Evolutionary conservation across 2,329 filamentous ascomycete species (phyloP).

Genomic region (Aspergillus sp.): DNA sequence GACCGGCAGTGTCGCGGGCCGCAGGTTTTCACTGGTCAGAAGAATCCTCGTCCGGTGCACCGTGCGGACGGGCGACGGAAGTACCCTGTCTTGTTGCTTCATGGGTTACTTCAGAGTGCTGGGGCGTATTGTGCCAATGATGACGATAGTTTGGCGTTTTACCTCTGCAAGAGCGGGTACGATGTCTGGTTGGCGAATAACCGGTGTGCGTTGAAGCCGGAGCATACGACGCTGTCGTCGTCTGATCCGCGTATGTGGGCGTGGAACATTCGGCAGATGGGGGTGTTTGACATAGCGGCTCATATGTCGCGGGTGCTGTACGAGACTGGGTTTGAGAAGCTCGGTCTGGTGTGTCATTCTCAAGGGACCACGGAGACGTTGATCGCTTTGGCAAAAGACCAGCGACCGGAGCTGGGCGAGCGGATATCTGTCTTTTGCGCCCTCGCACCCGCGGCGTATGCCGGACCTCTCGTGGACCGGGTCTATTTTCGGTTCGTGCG

Average conservation of each 20-base stretch:
- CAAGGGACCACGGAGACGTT: conserved; percentile 90
- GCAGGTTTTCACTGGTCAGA: conserved; percentile 58
- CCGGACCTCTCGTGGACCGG: conserved; percentile 79
- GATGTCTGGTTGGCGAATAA: conserved; percentile 97
- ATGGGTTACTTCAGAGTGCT: conserved; percentile 82
- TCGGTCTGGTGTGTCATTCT: conserved; percentile 82
- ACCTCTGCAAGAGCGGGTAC: conserved; percentile 85
- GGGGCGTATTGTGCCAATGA: conserved; percentile 90
- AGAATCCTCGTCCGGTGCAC: conserved; percentile 21
- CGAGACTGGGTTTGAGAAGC: conserved; percentile 79
- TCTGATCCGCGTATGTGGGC: conserved; percentile 90
- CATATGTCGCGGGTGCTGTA: conserved; percentile 74
- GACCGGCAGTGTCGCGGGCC: conserved; percentile 54
- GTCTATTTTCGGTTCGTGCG: conserved; percentile 92
- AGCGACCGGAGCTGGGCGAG: conserved; percentile 78
- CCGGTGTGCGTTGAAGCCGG: conserved; percentile 78
- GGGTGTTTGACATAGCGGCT: conserved; percentile 80
- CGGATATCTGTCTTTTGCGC: conserved; percentile 88
- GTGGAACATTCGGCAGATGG: conserved; percentile 96
- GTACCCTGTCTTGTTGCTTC: conserved; percentile 84
- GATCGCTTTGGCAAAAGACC: conserved; percentile 84
- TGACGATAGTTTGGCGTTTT: conserved; percentile 86
- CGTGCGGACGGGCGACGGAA: conserved; percentile 21
- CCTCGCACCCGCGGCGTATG: conserved; percentile 85
- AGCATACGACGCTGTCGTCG: conserved; percentile 69